phyloP scores from a whole-genome alignment of 768 basidiomycete species.

The Mycena galopus region DNA sequence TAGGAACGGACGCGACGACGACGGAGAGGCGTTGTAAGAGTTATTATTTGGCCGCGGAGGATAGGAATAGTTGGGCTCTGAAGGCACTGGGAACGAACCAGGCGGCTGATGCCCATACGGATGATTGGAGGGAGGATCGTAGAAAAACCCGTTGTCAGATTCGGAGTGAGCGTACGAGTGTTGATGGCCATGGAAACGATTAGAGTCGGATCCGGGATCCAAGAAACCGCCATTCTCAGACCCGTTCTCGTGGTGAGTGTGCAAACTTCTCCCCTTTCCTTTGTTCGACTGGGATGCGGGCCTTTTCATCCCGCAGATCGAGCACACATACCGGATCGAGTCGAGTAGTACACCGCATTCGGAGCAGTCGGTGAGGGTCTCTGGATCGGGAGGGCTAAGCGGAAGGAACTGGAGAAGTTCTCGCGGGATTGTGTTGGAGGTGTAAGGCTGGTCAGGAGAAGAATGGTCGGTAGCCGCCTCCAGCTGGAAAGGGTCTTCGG shows the following conservation, averaged over 20 bases:
- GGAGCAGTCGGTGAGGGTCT: constrained; percentile 84
- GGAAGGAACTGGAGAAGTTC: constrained; percentile 68
- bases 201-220: constrained; percentile 35
- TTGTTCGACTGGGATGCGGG: constrained; percentile 57
- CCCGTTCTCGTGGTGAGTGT: constrained; percentile 37
- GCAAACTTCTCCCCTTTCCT: constrained; percentile 63
- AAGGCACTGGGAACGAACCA: not conserved
- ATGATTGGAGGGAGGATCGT: constrained; percentile 31
- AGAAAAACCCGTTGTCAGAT: constrained; percentile 47
- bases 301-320: constrained; percentile 86
- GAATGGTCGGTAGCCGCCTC: constrained; percentile 42
- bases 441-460: constrained; percentile 37
- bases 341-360: constrained; percentile 82
- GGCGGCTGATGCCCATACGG: constrained; percentile 32
- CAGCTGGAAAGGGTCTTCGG: constrained; percentile 46
- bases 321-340: constrained; percentile 91
- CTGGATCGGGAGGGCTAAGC: constrained; percentile 64
- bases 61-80: constrained; percentile 30
- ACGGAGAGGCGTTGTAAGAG: constrained; percentile 19
- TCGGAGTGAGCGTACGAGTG: constrained; percentile 37
- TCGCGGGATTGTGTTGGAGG: constrained; percentile 53
- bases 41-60: constrained; percentile 32
- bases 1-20: constrained; percentile 29
- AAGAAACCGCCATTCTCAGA: constrained; percentile 48
- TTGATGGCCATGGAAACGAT: constrained; percentile 30